Conservation (phyloP, 306 rosid species). For the Delonix regia region DNA sequence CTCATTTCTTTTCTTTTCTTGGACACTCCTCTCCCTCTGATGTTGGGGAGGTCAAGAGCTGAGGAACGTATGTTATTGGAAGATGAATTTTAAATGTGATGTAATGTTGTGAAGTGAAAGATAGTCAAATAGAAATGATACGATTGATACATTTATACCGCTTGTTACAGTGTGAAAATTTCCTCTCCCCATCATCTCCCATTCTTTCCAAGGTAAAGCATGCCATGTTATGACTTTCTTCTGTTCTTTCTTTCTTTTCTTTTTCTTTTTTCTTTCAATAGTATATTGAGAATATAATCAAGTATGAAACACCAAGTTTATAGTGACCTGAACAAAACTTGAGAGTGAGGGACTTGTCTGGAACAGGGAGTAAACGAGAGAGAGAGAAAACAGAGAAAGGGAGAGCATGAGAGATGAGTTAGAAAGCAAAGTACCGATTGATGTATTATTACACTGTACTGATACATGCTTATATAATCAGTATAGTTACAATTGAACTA, state of each 20-base stretch:
- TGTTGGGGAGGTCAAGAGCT: slow-evolving; percentile 5
- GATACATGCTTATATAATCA: too few species aligned
- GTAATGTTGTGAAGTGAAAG: slow-evolving; percentile 11
- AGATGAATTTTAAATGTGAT: not conserved
- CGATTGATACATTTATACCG: slow-evolving; percentile 38
- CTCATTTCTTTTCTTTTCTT: not conserved
- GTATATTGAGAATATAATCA: slow-evolving; percentile 28
- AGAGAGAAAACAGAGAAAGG: too few species aligned
- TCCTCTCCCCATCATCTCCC: slow-evolving; percentile 20
- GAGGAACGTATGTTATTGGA: slow-evolving; percentile 18
- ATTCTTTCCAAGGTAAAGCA: slow-evolving; percentile 10
- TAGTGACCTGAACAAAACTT: slow-evolving; percentile 37
- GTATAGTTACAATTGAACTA: too few species aligned
- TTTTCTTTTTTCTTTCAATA: not conserved
- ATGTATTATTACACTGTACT: too few species aligned
- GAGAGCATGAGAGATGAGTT: too few species aligned
- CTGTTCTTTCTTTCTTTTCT: not conserved
- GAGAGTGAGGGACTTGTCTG: too few species aligned
- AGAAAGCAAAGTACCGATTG: too few species aligned
- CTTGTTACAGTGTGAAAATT: slow-evolving; percentile 34
- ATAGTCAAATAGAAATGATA: slow-evolving; percentile 22
- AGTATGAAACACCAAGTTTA: slow-evolving; percentile 24
- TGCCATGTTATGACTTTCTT: not conserved
- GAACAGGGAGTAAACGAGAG: too few species aligned
- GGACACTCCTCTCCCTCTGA: not conserved